Evolutionary conservation across 768 basidiomycete species (phyloP).

Genomic region (Floccularia luteovirens): DNA sequence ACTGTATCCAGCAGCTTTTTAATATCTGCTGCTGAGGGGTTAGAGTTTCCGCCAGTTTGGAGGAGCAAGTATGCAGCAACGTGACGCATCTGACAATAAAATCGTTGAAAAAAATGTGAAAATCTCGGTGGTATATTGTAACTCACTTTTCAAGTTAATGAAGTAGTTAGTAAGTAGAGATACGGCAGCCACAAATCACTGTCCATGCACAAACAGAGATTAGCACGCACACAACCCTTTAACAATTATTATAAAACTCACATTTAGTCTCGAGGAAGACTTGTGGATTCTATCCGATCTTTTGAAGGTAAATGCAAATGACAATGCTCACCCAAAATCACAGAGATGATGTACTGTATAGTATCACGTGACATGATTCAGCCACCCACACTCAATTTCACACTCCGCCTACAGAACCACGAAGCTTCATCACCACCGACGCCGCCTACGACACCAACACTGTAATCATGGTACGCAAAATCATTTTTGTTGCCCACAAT

Average conservation of each 20-base stretch:
- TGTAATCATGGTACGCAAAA: conserved; percentile 28
- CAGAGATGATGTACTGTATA: conserved; percentile 43
- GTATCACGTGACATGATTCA: conserved; percentile 41
- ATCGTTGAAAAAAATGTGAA: background rate
- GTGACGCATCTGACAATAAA: conserved; percentile 67
- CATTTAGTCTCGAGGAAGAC: conserved; percentile 93
- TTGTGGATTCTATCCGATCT: conserved; percentile 86
- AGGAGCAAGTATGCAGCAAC: conserved; percentile 97
- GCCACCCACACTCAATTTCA: conserved; percentile 29
- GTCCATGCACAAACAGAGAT: conserved; percentile 8
- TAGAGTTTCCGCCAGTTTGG: conserved; percentile 86
- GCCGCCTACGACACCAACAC: conserved; percentile 32
- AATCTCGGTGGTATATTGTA: background rate
- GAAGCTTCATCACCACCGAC: conserved; percentile 17
- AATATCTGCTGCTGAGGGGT: conserved; percentile 81
- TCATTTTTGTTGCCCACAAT: conserved; percentile 4
- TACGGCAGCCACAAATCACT: conserved; percentile 94
- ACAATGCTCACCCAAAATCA: conserved; percentile 14
- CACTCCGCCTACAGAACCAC: conserved; percentile 19
- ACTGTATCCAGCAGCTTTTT: conserved; percentile 81
- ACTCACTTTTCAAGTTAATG: conserved; percentile 36
- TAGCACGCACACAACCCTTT: too few relatives aligned
- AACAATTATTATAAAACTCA: conserved; percentile 15
- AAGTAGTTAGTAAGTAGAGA: conserved; percentile 19
- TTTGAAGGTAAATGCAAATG: conserved; percentile 24